Percentiles rank a stretch among this genome's conserved stretches.
These are phyloP conservation scores for Gossypium rotundifolium DNA, from an alignment of 345 rosid species.

Conservation along the genomic window DNA sequence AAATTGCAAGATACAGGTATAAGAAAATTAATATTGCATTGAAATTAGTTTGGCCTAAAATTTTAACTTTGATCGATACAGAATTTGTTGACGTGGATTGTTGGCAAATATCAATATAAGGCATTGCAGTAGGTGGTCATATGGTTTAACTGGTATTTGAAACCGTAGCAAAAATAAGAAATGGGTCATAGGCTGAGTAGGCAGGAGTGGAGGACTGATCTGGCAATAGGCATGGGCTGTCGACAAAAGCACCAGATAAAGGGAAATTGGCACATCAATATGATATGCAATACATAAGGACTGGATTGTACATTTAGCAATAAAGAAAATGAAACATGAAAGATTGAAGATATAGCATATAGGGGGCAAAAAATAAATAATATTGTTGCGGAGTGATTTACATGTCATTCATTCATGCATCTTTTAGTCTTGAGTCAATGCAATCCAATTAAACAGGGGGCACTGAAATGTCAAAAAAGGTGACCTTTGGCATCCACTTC, in stretches of 20 bases:
- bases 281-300: not conserved
- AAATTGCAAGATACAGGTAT: too few species aligned
- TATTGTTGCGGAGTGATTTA: constrained; percentile 19
- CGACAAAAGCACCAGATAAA: constrained; percentile 7
- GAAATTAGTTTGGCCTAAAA: too few species aligned
- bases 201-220: too few species aligned
- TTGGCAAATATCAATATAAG: too few species aligned
- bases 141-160: too few species aligned
- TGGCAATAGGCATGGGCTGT: constrained; percentile 7
- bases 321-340: not conserved
- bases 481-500: constrained; percentile 29
- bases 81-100: too few species aligned
- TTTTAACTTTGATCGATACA: too few species aligned
- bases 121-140: too few species aligned
- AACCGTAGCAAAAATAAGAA: too few species aligned
- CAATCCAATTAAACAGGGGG: constrained; percentile 15
- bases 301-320: not conserved
- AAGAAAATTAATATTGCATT: too few species aligned
- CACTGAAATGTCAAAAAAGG: constrained; percentile 14
- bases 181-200: too few species aligned
- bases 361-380: not conserved
- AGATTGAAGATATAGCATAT: not conserved
- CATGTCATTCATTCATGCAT: constrained; percentile 15
- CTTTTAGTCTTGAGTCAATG: constrained; percentile 35
- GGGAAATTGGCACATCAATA: not conserved